These are phyloP conservation scores for Lichtheimia corymbifera DNA, from an alignment of 371 early-diverging fungal species.

Conservation along the genomic window DNA sequence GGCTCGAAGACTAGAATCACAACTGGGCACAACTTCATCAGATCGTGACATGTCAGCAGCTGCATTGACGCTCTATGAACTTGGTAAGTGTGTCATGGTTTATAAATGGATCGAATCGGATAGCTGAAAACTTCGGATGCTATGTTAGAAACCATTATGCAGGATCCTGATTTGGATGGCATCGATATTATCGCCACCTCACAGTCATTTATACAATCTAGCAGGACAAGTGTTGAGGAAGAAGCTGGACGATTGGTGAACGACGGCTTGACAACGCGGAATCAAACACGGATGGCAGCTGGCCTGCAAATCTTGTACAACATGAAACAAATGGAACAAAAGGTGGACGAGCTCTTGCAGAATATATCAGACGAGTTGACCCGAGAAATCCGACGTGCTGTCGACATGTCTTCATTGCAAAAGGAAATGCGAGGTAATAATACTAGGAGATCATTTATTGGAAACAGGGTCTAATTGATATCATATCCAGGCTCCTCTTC, in stretches of 20 bases:
- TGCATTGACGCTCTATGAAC: constrained; percentile 58
- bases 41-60: constrained; percentile 61
- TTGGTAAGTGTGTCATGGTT: constrained; percentile 27
- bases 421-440: constrained; percentile 65
- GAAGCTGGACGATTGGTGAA: constrained; percentile 60
- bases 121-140: neutral
- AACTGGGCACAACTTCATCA: constrained; percentile 25
- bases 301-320: constrained; percentile 79
- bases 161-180: constrained; percentile 65
- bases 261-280: constrained; percentile 61
- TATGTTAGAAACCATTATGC: constrained; percentile 47
- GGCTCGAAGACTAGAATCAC: constrained; percentile 60
- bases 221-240: constrained; percentile 46
- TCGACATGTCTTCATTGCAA: constrained; percentile 66
- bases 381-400: constrained; percentile 56
- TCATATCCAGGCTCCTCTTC: constrained; percentile 10
- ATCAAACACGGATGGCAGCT: constrained; percentile 72
- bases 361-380: constrained; percentile 51
- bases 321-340: constrained; percentile 59
- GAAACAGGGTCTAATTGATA: neutral
- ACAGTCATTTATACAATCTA: constrained; percentile 43
- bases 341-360: constrained; percentile 45
- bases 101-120: neutral
- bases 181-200: constrained; percentile 67
- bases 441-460: no score